phyloP scores from a whole-genome alignment of 176 grass and related monocot species.

The Avena sativa region DNA sequence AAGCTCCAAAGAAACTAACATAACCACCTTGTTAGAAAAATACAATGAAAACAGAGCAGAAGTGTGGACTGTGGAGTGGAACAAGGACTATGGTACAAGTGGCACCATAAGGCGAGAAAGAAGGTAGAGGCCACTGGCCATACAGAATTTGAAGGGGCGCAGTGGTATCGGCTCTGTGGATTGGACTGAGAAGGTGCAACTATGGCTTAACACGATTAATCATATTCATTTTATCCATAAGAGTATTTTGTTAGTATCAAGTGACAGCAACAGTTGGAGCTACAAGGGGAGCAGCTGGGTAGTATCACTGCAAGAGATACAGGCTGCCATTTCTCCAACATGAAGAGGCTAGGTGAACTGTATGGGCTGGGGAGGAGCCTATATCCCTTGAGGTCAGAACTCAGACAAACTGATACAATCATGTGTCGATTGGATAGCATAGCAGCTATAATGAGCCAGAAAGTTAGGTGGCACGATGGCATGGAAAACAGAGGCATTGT shows the following conservation, averaged over 20 bases:
- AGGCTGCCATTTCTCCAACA: conserved; percentile 21
- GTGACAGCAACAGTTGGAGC: conserved; percentile 11
- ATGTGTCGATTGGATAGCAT: background rate
- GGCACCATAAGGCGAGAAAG: background rate
- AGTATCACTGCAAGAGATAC: conserved; percentile 3
- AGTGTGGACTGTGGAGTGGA: background rate
- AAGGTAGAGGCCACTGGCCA: background rate
- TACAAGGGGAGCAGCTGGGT: background rate
- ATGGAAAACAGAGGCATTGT: background rate
- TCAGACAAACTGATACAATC: background rate
- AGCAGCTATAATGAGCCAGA: background rate
- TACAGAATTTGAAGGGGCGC: background rate
- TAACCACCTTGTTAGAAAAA: background rate
- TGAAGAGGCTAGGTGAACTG: background rate
- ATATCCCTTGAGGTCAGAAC: background rate
- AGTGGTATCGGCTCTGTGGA: background rate
- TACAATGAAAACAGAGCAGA: background rate
- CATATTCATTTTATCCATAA: background rate
- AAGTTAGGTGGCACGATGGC: background rate
- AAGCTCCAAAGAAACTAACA: background rate
- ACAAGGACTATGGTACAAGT: background rate
- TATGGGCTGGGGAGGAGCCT: background rate
- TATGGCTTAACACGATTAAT: background rate
- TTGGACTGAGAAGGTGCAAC: background rate
- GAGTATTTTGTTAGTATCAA: conserved; percentile 14